Base-by-base conservation (phyloP, 208 protist species). In the Crithidia fasciculata region DNA sequence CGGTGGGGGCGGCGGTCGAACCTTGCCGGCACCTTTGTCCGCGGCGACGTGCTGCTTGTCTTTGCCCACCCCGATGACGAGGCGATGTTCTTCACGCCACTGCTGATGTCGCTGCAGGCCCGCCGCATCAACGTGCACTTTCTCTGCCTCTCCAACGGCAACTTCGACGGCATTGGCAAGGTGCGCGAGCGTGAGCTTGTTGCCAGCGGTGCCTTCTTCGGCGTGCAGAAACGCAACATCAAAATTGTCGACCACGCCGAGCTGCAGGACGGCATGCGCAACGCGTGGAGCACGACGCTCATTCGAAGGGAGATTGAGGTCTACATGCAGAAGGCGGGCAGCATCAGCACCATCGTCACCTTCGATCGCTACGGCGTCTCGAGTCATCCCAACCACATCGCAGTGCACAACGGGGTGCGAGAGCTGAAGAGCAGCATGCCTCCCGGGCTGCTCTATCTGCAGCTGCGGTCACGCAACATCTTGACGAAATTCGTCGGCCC, bases 291-390 rank as follows among this genome's bases (percentile, higher is more conserved):
- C 44, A 8, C 64, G 8, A 65, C 69, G 12, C 2, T 87, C 8
- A 86, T 98, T 50, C 68, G 72, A 16, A 65, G 80, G 6, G 83
- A 92, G 53, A 81, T 96, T 15, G 61, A 82, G 74, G 50, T 69
- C 3, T 92, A 93, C 74, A 75, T 96, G 58, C 69, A 86, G 64
- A 83, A 78, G 41, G 76, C 77, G 5, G 87, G 84, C 8, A 79
- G 61, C 63, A 89, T 97, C 60, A 77, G 87, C 65, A 94, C 96
- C 6, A 71, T 99, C 4, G 76, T 99, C 47, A 99, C 98, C 12
- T 99, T 99, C 81, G 98, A 99, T 76, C 54, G 81, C 50, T 72
- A 84, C 57, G 98, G 98, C 49, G 89, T 99, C 15, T 98, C 95
- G 8, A 62, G 80, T 6, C 98, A 99, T 74, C 91, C 97, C 9